Percentiles rank a stretch among this genome's conserved stretches.
These are phyloP conservation scores for Pythium sukuiense DNA, from an alignment of 352 stramenopile species.

Conservation along the genomic window DNA sequence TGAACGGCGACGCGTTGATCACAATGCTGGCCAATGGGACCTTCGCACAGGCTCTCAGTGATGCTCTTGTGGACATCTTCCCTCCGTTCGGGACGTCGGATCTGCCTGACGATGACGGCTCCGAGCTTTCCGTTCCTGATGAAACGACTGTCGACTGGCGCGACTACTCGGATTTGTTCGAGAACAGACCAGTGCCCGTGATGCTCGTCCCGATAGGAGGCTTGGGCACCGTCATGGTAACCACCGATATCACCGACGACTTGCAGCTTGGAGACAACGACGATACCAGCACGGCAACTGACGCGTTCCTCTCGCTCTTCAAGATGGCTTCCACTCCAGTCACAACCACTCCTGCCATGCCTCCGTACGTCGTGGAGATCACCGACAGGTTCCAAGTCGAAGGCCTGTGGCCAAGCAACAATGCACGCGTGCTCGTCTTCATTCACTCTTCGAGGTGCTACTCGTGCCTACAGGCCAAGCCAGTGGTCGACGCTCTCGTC, in stretches of 20 bases:
- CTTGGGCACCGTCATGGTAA: not conserved
- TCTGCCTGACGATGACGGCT: not conserved
- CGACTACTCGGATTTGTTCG: constrained; percentile 26
- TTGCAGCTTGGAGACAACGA: not conserved
- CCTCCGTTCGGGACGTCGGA: constrained; percentile 10
- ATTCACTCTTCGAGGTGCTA: constrained; percentile 20
- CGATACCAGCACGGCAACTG: not conserved
- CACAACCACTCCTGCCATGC: not conserved
- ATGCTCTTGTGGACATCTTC: constrained; percentile 7
- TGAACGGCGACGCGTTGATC: constrained; percentile 16
- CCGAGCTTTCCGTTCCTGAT: not conserved
- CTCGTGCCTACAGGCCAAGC: constrained; percentile 21
- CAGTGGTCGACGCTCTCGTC: constrained; percentile 3
- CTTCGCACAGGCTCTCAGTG: constrained; percentile 6
- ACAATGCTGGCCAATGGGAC: constrained; percentile 1
- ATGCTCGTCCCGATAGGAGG: not conserved
- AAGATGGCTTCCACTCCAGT: not conserved
- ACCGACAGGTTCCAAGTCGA: not conserved
- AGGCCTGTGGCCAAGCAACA: not conserved
- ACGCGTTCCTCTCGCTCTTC: constrained; percentile 19
- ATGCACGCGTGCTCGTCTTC: constrained; percentile 12
- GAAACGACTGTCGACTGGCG: constrained; percentile 11
- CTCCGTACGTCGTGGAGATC: not conserved
- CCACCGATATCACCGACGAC: not conserved
- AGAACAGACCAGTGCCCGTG: constrained; percentile 1